A percentile compares a stretch with the other conserved stretches of the same genome.
These are phyloP conservation scores for Microsporum audouinii DNA, from an alignment of 2,329 filamentous ascomycete species.

Conservation along the genomic window DNA sequence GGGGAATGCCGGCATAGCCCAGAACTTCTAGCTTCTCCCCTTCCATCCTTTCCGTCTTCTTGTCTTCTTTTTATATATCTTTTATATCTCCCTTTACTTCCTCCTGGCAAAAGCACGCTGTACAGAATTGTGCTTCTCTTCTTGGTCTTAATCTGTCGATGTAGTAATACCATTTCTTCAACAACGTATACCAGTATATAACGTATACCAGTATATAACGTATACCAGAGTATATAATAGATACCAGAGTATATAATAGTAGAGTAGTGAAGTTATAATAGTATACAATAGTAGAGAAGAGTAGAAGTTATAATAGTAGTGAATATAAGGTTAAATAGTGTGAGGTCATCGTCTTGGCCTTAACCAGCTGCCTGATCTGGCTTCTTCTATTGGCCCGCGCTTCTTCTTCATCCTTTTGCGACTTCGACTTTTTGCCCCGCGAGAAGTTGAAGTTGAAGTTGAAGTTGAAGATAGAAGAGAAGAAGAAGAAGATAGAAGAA, in stretches of 20 bases:
- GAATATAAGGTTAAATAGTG: background rate
- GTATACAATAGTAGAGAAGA: background rate
- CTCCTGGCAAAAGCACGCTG: background rate
- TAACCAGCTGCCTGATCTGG: background rate
- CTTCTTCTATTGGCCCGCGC: background rate
- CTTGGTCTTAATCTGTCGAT: background rate
- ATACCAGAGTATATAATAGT: too few relatives aligned
- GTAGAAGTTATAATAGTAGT: background rate
- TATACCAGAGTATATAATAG: too few relatives aligned
- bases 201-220: too few relatives aligned
- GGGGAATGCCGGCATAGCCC: constrained; percentile 81
- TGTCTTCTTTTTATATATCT: background rate
- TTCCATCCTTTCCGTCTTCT: constrained; percentile 10
- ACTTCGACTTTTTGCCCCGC: background rate
- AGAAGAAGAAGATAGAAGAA: background rate
- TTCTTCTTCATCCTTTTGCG: background rate
- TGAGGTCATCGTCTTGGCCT: background rate
- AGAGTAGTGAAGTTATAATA: background rate
- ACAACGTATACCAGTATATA: too few relatives aligned
- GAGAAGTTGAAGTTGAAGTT: background rate
- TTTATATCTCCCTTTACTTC: background rate
- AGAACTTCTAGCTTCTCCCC: constrained; percentile 65
- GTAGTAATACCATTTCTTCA: background rate
- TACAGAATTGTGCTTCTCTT: background rate
- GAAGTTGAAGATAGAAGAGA: background rate